A percentile compares a stretch with the other conserved stretches of the same genome.
These are phyloP conservation scores for Lactarius psammicola DNA, from an alignment of 768 basidiomycete genomes.

Conservation along the genomic window DNA sequence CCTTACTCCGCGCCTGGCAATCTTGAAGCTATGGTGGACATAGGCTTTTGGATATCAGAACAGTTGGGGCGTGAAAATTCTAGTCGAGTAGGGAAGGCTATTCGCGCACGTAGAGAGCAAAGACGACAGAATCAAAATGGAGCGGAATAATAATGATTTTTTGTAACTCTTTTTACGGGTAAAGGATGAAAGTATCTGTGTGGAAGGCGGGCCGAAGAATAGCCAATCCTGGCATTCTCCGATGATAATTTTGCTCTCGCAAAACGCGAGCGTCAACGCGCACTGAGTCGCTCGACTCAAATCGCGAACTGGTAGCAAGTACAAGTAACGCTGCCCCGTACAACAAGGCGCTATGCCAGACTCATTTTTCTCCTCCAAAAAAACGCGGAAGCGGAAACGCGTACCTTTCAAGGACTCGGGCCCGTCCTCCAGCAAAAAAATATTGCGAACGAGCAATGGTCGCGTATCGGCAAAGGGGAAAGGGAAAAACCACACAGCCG, in stretches of 20 bases:
- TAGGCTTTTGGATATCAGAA: conserved; percentile 81
- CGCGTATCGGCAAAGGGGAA: conserved; percentile 30
- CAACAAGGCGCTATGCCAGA: conserved; percentile 61
- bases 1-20: conserved; percentile 58
- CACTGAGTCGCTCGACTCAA: background rate
- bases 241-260: conserved; percentile 8
- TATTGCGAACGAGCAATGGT: conserved; percentile 33
- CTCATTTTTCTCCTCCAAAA: conserved; percentile 68
- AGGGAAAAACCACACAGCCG: conserved; percentile 30
- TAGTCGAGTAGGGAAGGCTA: conserved; percentile 75
- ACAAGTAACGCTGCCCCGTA: background rate
- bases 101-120: conserved; percentile 50
- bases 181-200: too few relatives aligned
- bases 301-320: background rate
- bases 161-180: too few relatives aligned
- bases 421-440: conserved; percentile 34
- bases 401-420: conserved; percentile 38
- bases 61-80: conserved; percentile 63
- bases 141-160: background rate
- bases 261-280: background rate
- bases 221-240: conserved; percentile 10
- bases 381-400: conserved; percentile 63
- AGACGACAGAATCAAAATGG: conserved; percentile 32
- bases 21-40: conserved; percentile 65
- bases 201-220: background rate